Evolutionary conservation across 1,139 yeast genomes (phyloP).

Genomic region (Komagataea norvegica): DNA sequence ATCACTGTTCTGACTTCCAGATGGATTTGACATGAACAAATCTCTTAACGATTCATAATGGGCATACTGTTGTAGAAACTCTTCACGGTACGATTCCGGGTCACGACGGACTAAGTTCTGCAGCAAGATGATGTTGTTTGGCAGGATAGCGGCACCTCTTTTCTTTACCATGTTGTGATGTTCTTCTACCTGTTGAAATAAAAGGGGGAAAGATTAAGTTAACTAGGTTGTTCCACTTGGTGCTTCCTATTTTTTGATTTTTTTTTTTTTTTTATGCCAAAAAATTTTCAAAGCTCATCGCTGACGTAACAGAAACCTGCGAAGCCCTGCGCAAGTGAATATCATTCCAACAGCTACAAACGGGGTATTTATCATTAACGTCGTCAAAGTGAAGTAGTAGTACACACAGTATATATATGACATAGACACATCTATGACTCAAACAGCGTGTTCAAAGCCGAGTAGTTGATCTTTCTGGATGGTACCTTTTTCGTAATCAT

Average conservation of each 20-base stretch:
- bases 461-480: slow-evolving; percentile 85
- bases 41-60: slow-evolving; percentile 91
- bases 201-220: too few relatives aligned
- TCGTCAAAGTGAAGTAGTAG: neutral
- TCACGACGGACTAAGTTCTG: slow-evolving; percentile 93
- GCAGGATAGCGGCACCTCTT: slow-evolving; percentile 87
- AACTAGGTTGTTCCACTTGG: too few relatives aligned
- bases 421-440: slow-evolving; percentile 17
- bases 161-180: slow-evolving; percentile 63
- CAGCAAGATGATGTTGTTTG: slow-evolving; percentile 82
- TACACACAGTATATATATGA: neutral
- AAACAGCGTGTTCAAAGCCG: slow-evolving; percentile 65
- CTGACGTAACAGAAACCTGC: too few relatives aligned
- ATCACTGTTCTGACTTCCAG: slow-evolving; percentile 51
- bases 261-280: slow-evolving; percentile 4
- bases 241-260: too few relatives aligned
- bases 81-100: slow-evolving; percentile 91
- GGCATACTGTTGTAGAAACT: slow-evolving; percentile 83
- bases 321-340: too few relatives aligned
- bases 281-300: slow-evolving; percentile 14
- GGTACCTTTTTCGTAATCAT: slow-evolving; percentile 67
- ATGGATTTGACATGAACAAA: slow-evolving; percentile 56
- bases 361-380: too few relatives aligned
- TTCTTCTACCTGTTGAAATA: neutral
- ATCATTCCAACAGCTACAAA: too few relatives aligned